Conservation (phyloP, 1,139 yeast genomes). For the Pichia sp. region DNA sequence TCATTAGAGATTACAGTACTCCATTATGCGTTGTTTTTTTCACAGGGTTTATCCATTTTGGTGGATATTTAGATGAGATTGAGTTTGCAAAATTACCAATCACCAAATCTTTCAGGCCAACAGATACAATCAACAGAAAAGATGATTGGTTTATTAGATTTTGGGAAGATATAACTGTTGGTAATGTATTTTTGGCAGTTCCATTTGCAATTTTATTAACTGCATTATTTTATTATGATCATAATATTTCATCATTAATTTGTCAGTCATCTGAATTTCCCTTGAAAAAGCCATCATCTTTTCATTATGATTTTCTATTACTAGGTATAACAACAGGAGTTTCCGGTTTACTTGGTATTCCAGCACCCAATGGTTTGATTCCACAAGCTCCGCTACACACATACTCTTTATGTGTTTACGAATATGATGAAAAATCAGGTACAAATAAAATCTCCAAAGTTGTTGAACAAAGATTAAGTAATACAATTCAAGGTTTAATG, state of each 20-base stretch:
- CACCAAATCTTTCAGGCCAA: conserved; percentile 72
- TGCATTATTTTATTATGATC: conserved; percentile 84
- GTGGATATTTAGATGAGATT: conserved; percentile 55
- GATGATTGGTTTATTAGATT: conserved; percentile 69
- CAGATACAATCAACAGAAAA: conserved; percentile 38
- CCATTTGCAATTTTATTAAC: conserved; percentile 89
- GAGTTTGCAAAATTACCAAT: conserved; percentile 60
- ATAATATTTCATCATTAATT: conserved; percentile 87
- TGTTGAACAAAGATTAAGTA: conserved; percentile 85
- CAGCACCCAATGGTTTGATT: conserved; percentile 92
- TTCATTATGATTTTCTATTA: conserved; percentile 87
- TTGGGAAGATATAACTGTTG: conserved; percentile 64
- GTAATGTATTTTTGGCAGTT: conserved; percentile 76
- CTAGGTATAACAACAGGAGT: conserved; percentile 83
- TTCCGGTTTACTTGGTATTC: conserved; percentile 81
- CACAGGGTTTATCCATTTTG: conserved; percentile 87
- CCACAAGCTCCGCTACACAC: conserved; percentile 98
- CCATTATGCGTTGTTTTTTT: conserved; percentile 81
- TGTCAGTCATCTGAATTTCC: conserved; percentile 83
- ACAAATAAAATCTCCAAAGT: conserved; percentile 46
- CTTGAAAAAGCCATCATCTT: conserved; percentile 75
- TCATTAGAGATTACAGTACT: conserved; percentile 80
- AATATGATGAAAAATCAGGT: conserved; percentile 32
- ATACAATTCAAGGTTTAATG: conserved; percentile 75
- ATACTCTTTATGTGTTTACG: conserved; percentile 60